Evolutionary conservation across 371 early-diverging fungal genomes (phyloP).

Genomic region (Batkoa obscura): DNA sequence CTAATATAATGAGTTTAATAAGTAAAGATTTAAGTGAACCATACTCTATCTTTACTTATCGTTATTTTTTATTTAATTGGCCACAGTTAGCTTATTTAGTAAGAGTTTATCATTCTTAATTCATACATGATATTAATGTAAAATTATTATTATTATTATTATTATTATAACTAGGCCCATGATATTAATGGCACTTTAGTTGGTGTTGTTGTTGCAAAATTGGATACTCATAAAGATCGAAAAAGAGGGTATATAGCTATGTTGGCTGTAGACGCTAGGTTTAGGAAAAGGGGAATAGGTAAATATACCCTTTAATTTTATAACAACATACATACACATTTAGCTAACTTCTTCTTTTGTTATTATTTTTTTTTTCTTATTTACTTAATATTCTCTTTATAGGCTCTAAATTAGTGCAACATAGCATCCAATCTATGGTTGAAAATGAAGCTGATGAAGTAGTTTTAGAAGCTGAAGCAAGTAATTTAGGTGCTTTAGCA

Average conservation of each 20-base stretch:
- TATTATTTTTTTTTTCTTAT: constrained; percentile 3
- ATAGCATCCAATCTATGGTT: constrained; percentile 55
- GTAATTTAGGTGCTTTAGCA: constrained; percentile 64
- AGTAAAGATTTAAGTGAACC: constrained; percentile 87
- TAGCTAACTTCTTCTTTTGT: too few relatives aligned
- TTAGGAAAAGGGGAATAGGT: constrained; percentile 65
- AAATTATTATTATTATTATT: not conserved
- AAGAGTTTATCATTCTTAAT: constrained; percentile 3
- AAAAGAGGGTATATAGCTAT: constrained; percentile 89
- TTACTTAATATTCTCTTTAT: not conserved
- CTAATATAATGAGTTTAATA: constrained; percentile 54
- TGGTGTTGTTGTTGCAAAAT: constrained; percentile 76
- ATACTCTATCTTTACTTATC: constrained; percentile 88
- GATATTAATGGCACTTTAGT: constrained; percentile 32
- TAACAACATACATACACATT: not conserved
- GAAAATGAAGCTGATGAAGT: constrained; percentile 70
- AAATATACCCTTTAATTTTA: too few relatives aligned
- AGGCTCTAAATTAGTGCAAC: constrained; percentile 47
- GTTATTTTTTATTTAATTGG: constrained; percentile 86
- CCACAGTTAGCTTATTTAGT: constrained; percentile 66
- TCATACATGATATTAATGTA: too few relatives aligned
- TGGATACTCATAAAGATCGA: constrained; percentile 52
- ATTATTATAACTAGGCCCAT: constrained; percentile 23
- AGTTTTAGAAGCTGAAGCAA: constrained; percentile 84
- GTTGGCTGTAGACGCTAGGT: constrained; percentile 68